Evolutionary conservation across 305 asterid species (phyloP), one percentile per base, ranked within the genome.

Genomic region (Solanum hybrid): DNA sequence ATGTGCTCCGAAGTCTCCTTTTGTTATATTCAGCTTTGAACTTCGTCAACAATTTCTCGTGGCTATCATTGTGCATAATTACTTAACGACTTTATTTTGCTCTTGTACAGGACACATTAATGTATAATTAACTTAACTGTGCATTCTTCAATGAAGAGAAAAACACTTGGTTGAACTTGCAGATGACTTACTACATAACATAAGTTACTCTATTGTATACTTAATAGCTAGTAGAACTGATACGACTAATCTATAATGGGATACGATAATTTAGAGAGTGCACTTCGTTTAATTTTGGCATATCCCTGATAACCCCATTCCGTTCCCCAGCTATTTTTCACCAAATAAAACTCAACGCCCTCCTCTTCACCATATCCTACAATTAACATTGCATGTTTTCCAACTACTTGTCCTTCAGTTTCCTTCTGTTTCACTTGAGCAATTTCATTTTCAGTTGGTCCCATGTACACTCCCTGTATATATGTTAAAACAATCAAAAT

Each of bases 31-130:
- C 4, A 60, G 71, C 11, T 60, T 60, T 19, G 71, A 60, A 60
- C 26, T 0, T 60, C 71, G n/a, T 60, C 71, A 60, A 19, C 71
- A 60, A 51, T 60, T 60, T 60, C 26, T 60, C 0, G 71, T 19
- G 10, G 71, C 26, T 60, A 60, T 56, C 69, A 56, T 0, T 7
- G 10, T 0, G 71, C 11, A 60, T 0, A 0, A 60, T 60, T 60
- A 19, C 26, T 60, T 2, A 60, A 0, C 26, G 26, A 3, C 60
- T 60, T 19, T 7, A 60, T 60, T 60, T 60, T 60, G 11, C 71
- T 60, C 11, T 7, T 60, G 71, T 19, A 7, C 71, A 19, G 11
- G 4, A 60, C 71, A 60, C 71, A 60, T 60, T 60, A 0, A 0
- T 60, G 71, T 19, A 19, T 7, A 60, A 56, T 56, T 56, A 60